Conservation (phyloP, 78 protist species). For the Dictyostelium citrinum region DNA sequence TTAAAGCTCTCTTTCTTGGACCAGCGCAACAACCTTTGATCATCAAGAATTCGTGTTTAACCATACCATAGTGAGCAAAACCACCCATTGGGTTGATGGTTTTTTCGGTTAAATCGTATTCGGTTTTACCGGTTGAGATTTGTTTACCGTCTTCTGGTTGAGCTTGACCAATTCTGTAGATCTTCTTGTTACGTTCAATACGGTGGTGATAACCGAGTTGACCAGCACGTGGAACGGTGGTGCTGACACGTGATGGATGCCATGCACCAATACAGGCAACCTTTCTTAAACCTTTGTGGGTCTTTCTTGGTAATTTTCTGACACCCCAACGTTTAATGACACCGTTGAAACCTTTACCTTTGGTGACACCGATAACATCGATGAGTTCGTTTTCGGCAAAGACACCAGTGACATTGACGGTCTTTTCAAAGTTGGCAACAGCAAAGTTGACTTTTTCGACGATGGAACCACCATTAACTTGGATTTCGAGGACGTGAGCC, state of each 20-base stretch:
- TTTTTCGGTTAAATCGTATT: slow-evolving; percentile 98
- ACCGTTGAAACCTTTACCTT: slow-evolving; percentile 99
- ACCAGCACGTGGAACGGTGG: slow-evolving; percentile 99
- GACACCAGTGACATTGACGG: slow-evolving; percentile 91
- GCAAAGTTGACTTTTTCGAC: slow-evolving; percentile 98
- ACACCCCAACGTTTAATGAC: slow-evolving; percentile 98
- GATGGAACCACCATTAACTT: slow-evolving; percentile 99
- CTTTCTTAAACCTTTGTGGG: slow-evolving; percentile 99
- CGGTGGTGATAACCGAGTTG: slow-evolving; percentile 99
- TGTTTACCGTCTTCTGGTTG: slow-evolving; percentile 55
- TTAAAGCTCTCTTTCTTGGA: slow-evolving; percentile 96
- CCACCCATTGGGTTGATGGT: slow-evolving; percentile 99
- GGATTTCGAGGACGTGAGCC: slow-evolving; percentile 99
- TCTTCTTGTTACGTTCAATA: slow-evolving; percentile 99
- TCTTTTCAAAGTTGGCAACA: slow-evolving; percentile 94
- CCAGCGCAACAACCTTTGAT: slow-evolving; percentile 96
- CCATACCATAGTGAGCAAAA: slow-evolving; percentile 99
- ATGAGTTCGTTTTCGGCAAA: slow-evolving; percentile 95
- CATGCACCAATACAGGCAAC: slow-evolving; percentile 99
- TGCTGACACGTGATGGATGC: slow-evolving; percentile 99
- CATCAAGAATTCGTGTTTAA: slow-evolving; percentile 97
- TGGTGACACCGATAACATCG: slow-evolving; percentile 98
- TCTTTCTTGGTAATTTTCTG: slow-evolving; percentile 98
- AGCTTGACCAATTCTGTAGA: slow-evolving; percentile 97
- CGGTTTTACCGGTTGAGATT: slow-evolving; percentile 96